Base-by-base conservation (phyloP, 1,284 basidiomycete species). In the Trichosporon asahii region DNA sequence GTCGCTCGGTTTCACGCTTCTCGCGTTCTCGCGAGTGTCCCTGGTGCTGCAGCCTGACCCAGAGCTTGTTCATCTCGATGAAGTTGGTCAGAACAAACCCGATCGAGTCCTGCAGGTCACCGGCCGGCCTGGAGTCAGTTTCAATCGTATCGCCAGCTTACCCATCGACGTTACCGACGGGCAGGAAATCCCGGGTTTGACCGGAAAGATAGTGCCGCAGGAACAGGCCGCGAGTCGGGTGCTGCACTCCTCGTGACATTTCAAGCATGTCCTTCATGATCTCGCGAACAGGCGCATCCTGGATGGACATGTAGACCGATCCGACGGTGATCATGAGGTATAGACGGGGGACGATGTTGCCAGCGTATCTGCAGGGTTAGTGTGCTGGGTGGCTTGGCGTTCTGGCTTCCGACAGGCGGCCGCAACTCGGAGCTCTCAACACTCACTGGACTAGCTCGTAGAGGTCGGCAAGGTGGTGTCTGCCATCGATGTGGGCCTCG, bases 211-310 rank as follows among this genome's bases (percentile, higher is more conserved):
- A 98, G 81, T 98, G 95, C 18, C 95, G 88, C 49, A 98, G 85
- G 84, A 98, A 98, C 46, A 98, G 85, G 33, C 95, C 95, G 66
- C 95, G 87, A 57, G 94, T 94, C 18, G 95, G 95, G 82, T 97
- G 94, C 75, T 98, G 87, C 4, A 97, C 93, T 71, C 95, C 95
- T 44, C 94, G 87, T 33, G 93, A 94, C 95, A 98, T 98, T 83
- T 98, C 95, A 90, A 98, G 91, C 94, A 98, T 96, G 84, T 98
- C 95, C 87, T 96, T 97, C 95, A 97, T 98, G 75, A 98, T 94
- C 85, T 98, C 94, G 86, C 94, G 95, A 70, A 97, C 90, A 6
- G 95, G 95, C 7, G 94, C 94, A 69, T 96, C 94, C 1, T 93
- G 89, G 60, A 97, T 90, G 23, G 93, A 94, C 95, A 97, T 97